Base-by-base conservation (phyloP, 768 basidiomycete species). In the Mycena floridula region DNA sequence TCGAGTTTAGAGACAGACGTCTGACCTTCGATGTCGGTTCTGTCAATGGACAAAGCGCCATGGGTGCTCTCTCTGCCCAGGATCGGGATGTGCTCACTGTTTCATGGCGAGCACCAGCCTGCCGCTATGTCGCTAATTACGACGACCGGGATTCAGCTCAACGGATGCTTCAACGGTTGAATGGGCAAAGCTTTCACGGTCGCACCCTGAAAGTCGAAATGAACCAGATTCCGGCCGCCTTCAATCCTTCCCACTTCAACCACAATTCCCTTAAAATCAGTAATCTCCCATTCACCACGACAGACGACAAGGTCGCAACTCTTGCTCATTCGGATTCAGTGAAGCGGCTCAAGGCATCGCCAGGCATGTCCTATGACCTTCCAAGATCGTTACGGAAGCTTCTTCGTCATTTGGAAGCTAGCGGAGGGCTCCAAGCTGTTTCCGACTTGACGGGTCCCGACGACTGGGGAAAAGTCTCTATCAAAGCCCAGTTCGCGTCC, bases 61-160 rank as follows among this genome's bases (percentile, higher is more conserved):
- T 78, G 77, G 69, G 54, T 11, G 59, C 57, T 16, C 61, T 57
- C 7, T 51, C 60, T 2, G 50, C 50, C 4, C 60, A 59, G 3
- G 62, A 64, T 24, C 36, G 57, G 4, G 63, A 76, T 11, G 61
- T 67, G 27, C 53, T 82, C 40, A 69, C 67, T 0, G 65, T 82
- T 36, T 70, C 67, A 9, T 85, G 81, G 77, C 64, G 58, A 5
- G 58, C 61, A 1, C 79, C 79, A 2, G 73, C 71, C 15, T 53
- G 54, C 4, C 58, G 67, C 2, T 69, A 73, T 47, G 49, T 74
- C n/a, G 78, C 65, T 1, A 66, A 62, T 3, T 83, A 74, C 48
- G 5, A 40, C 5, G 57, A 59, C 5, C 50, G 62, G 43, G 54
- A 52, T 0, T 51, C 57, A 24, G 70, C 75, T 0, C 42, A 53